These are phyloP conservation scores for Rhodotorula sphaerocarpa DNA, from an alignment of 768 basidiomycete genomes.

Conservation along the genomic window DNA sequence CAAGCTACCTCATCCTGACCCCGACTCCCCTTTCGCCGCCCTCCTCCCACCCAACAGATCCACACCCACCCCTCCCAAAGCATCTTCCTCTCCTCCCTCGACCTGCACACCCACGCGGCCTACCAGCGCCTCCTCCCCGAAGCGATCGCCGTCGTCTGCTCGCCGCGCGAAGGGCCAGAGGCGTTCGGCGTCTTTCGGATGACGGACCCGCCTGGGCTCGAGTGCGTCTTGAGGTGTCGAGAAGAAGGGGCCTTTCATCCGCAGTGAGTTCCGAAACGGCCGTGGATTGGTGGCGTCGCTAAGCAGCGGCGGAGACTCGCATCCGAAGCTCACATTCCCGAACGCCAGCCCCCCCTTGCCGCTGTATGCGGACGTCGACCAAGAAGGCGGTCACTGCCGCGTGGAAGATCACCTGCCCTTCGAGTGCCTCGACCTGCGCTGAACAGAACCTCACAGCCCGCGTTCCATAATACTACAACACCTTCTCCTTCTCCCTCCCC, in stretches of 20 bases:
- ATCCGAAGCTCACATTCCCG: too few species aligned
- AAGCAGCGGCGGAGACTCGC: too few species aligned
- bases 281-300: too few species aligned
- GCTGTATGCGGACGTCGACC: constrained; percentile 50
- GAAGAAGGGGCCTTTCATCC: constrained; percentile 75
- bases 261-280: constrained; percentile 68
- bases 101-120: constrained; percentile 79
- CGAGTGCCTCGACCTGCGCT: constrained; percentile 76
- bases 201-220: constrained; percentile 75
- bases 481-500: not conserved
- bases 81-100: constrained; percentile 92
- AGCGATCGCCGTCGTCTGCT: constrained; percentile 86
- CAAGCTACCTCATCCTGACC: too few species aligned
- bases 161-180: constrained; percentile 66
- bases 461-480: not conserved
- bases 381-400: constrained; percentile 74
- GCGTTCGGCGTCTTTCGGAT: constrained; percentile 52
- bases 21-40: constrained; percentile 6
- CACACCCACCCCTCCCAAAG: constrained; percentile 87
- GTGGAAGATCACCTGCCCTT: constrained; percentile 58
- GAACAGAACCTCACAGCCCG: not conserved
- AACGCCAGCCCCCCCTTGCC: constrained; percentile 8
- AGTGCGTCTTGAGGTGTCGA: constrained; percentile 60
- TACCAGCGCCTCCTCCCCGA: constrained; percentile 86
- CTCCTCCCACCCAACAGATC: constrained; percentile 51